A percentile compares a stretch with the other conserved stretches of the same genome.
phyloP scores from a whole-genome alignment of 305 asterid species.

The Fraxinus xanthoxyloides region DNA sequence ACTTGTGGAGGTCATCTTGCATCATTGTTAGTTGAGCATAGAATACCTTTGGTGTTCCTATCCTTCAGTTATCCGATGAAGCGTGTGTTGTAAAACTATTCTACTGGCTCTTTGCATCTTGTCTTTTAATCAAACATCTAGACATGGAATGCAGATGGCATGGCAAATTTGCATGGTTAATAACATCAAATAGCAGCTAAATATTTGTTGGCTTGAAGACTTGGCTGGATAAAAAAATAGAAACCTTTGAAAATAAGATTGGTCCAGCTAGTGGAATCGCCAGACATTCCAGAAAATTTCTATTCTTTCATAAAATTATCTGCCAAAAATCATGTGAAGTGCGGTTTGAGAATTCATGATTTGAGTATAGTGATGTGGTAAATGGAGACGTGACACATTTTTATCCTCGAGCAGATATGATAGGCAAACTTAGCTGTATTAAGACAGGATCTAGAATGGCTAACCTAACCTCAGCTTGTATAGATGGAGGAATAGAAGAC shows the following conservation, averaged over 20 bases:
- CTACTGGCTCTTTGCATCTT: neutral
- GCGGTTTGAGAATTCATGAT: neutral
- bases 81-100: neutral
- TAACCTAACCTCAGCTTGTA: neutral
- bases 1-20: neutral
- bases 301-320: neutral
- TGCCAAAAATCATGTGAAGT: neutral
- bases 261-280: neutral
- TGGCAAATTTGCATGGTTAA: neutral
- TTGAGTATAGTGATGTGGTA: neutral
- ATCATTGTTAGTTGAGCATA: neutral
- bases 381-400: neutral
- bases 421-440: neutral
- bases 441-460: neutral
- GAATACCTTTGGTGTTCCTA: neutral
- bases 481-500: neutral
- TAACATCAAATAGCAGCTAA: neutral
- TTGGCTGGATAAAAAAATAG: neutral
- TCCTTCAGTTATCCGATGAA: neutral
- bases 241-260: neutral
- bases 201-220: neutral
- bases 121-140: neutral
- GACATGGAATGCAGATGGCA: neutral
- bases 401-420: neutral
- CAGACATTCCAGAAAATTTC: neutral